Conservation (phyloP, 2,329 filamentous ascomycete genomes). For the Talaromyces sp. region DNA sequence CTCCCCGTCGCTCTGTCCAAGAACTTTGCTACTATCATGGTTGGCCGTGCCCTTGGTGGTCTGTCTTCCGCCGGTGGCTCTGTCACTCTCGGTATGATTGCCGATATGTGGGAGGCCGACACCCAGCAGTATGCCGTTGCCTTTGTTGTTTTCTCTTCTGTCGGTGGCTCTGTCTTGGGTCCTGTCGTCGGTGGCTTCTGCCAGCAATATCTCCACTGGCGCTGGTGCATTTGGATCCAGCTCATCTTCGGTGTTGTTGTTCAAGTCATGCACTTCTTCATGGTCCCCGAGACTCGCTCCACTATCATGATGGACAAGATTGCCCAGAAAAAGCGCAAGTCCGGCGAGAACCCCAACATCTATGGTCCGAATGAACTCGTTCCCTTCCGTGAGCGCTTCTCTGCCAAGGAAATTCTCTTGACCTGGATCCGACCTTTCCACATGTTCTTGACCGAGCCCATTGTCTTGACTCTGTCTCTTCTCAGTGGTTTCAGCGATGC, state of each 20-base stretch:
- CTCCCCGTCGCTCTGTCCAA: slow-evolving; percentile 67
- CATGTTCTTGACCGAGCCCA: slow-evolving; percentile 63
- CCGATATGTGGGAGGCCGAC: slow-evolving; percentile 68
- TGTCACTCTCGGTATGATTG: slow-evolving; percentile 70
- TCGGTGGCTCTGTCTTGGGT: slow-evolving; percentile 70
- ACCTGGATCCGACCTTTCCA: slow-evolving; percentile 59
- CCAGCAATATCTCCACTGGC: slow-evolving; percentile 63
- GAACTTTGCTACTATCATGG: slow-evolving; percentile 67
- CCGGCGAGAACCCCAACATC: slow-evolving; percentile 55
- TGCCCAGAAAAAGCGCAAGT: slow-evolving; percentile 67
- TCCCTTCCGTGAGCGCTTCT: slow-evolving; percentile 56
- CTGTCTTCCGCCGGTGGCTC: slow-evolving; percentile 68
- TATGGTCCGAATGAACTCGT: slow-evolving; percentile 70
- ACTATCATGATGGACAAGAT: slow-evolving; percentile 75
- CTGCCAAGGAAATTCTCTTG: slow-evolving; percentile 51
- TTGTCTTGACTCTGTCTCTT: slow-evolving; percentile 58
- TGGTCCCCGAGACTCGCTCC: slow-evolving; percentile 73
- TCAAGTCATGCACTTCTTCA: slow-evolving; percentile 61
- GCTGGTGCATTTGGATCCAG: slow-evolving; percentile 81
- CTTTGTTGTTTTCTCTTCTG: slow-evolving; percentile 73
- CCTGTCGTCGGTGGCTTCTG: slow-evolving; percentile 76
- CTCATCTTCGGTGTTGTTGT: slow-evolving; percentile 70
- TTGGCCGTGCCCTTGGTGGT: slow-evolving; percentile 66
- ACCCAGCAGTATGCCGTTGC: slow-evolving; percentile 71
- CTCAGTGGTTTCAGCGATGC: slow-evolving; percentile 62